A percentile compares a stretch with the other conserved stretches of the same genome.
Evolutionary conservation across 1,139 yeast genomes (phyloP).

Genomic region (Yamadazyma sp.): DNA sequence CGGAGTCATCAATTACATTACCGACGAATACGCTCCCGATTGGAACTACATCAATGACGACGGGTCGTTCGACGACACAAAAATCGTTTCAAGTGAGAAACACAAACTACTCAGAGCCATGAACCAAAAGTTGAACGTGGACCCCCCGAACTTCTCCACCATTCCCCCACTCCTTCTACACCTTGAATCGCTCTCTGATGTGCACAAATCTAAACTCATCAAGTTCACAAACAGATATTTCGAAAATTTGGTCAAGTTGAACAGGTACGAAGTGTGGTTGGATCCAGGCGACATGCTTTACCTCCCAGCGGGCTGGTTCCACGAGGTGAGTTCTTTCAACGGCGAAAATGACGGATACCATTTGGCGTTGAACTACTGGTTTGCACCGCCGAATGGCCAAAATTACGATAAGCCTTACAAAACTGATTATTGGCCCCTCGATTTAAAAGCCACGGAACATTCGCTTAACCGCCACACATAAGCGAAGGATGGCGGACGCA

Average conservation of each 20-base stretch:
- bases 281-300: constrained; percentile 67
- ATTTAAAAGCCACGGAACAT: constrained; percentile 27
- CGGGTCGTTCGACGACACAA: constrained; percentile 42
- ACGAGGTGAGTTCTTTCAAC: constrained; percentile 67
- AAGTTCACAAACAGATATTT: constrained; percentile 31
- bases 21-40: constrained; percentile 50
- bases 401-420: constrained; percentile 34
- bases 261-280: constrained; percentile 46
- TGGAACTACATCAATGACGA: constrained; percentile 64
- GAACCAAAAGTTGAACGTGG: constrained; percentile 20
- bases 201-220: constrained; percentile 24
- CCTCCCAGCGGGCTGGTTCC: constrained; percentile 80
- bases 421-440: constrained; percentile 52
- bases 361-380: constrained; percentile 73
- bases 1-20: constrained; percentile 64
- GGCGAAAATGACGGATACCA: constrained; percentile 35
- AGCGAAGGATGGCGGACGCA: background rate
- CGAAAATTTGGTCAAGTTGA: constrained; percentile 48
- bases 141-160: constrained; percentile 69
- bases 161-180: constrained; percentile 66
- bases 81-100: constrained; percentile 9
- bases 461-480: background rate
- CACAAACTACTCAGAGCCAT: constrained; percentile 11
- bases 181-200: constrained; percentile 44
- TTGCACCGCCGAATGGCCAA: constrained; percentile 56